Evolutionary conservation across 495 filamentous ascomycete genomes (phyloP).

Genomic region (Wilcoxina mikolae): DNA sequence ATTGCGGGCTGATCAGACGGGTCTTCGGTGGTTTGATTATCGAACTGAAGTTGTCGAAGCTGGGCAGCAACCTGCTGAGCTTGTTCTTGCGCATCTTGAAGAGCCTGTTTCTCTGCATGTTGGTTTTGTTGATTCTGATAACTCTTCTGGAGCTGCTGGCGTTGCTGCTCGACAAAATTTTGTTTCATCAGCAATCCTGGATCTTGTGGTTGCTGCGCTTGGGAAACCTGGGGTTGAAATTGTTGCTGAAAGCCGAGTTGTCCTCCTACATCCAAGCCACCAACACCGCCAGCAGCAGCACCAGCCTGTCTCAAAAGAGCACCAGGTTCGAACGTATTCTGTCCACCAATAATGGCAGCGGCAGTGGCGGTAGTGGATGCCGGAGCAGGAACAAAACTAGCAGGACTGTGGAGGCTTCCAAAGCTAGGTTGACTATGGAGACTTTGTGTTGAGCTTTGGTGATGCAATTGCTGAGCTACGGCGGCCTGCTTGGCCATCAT

Average conservation of each 20-base stretch:
- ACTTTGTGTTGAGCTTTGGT: constrained; percentile 87
- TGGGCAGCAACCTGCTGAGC: constrained; percentile 30
- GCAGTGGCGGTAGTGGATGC: constrained; percentile 18
- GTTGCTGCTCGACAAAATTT: constrained; percentile 38
- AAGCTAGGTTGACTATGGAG: constrained; percentile 52
- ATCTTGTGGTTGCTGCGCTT: constrained; percentile 40
- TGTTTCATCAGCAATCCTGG: constrained; percentile 28
- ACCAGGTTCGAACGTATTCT: constrained; percentile 27
- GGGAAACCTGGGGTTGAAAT: constrained; percentile 32
- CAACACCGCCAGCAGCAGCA: constrained; percentile 21
- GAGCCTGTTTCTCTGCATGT: constrained; percentile 42
- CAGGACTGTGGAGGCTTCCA: constrained; percentile 24
- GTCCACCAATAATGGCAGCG: constrained; percentile 16
- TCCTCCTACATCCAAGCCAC: constrained; percentile 14
- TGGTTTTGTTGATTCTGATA: constrained; percentile 40
- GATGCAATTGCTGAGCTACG: constrained; percentile 58
- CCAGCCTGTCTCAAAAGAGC: constrained; percentile 25
- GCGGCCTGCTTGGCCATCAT: constrained; percentile 61
- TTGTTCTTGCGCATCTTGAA: constrained; percentile 44
- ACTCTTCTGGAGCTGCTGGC: constrained; percentile 24
- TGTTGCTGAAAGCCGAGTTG: constrained; percentile 20
- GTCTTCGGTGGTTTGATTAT: constrained; percentile 17
- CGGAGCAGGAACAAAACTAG: constrained; percentile 13
- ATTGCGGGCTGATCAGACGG: constrained; percentile 15
- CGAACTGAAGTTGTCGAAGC: constrained; percentile 23